phyloP scores from a whole-genome alignment of 1,284 basidiomycete species.

The Cystobasidium sp. region DNA sequence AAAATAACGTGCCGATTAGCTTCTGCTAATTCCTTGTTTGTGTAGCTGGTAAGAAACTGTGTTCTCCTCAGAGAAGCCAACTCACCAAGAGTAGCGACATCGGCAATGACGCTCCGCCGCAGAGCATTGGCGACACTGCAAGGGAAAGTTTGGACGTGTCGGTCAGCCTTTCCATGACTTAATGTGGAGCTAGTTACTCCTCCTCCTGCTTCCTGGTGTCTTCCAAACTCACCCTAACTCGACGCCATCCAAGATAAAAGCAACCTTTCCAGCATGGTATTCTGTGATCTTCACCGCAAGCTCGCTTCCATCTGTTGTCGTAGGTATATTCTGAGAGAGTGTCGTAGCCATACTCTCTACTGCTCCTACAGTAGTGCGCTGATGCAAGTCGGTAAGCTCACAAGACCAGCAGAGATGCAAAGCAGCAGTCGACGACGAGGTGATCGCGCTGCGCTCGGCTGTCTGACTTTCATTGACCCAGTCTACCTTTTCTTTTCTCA shows the following conservation, averaged over 20 bases:
- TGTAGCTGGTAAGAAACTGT: neutral
- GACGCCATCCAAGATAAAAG: conserved; percentile 89
- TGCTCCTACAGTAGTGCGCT: neutral
- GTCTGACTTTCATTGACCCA: too few species aligned
- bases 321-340: conserved; percentile 49
- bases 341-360: conserved; percentile 10
- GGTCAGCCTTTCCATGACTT: neutral
- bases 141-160: neutral
- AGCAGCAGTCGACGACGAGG: too few species aligned
- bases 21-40: neutral
- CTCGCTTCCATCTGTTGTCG: conserved; percentile 48
- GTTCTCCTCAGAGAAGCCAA: conserved; percentile 17
- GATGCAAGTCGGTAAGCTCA: too few species aligned
- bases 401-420: too few species aligned
- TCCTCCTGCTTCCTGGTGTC: conserved; percentile 5
- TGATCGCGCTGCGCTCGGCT: too few species aligned
- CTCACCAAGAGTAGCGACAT: conserved; percentile 89
- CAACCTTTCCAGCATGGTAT: conserved; percentile 67
- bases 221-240: conserved; percentile 73
- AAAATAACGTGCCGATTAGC: conserved; percentile 21
- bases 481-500: too few species aligned
- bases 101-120: conserved; percentile 89
- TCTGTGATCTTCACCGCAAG: conserved; percentile 50
- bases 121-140: conserved; percentile 83
- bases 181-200: neutral